Percentiles rank a stretch among this genome's conserved stretches.
phyloP scores from a whole-genome alignment of 2,329 filamentous ascomycete genomes.

The Ophiostoma ips region DNA sequence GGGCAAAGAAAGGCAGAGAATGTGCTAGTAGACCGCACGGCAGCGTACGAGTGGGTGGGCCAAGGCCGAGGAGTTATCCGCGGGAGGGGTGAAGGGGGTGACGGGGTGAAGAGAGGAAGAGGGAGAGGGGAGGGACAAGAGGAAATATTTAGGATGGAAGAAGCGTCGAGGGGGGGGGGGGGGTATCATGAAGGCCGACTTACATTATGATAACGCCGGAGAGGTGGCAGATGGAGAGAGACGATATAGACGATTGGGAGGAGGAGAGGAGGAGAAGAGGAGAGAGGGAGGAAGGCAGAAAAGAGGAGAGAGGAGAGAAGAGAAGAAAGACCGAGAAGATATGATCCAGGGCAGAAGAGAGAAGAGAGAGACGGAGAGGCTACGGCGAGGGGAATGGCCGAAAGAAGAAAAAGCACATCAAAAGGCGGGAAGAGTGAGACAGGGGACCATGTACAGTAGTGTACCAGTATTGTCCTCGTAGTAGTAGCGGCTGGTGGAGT shows the following conservation, averaged over 20 bases:
- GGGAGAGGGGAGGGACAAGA: not conserved
- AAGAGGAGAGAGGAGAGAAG: not conserved
- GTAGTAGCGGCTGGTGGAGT: not conserved
- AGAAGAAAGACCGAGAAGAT: not conserved
- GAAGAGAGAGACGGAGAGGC: not conserved
- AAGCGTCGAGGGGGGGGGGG: not conserved
- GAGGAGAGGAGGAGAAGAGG: not conserved
- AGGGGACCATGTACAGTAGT: not conserved
- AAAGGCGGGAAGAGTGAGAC: slow-evolving; percentile 1
- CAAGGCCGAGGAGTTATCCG: not conserved
- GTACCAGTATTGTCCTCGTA: too few species aligned
- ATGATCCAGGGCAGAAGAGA: too few species aligned
- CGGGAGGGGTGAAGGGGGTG: not conserved
- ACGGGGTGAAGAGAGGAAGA: not conserved
- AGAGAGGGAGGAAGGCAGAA: not conserved
- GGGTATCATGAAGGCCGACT: not conserved
- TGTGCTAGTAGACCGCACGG: slow-evolving; percentile 5
- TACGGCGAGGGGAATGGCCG: not conserved
- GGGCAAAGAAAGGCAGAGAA: slow-evolving; percentile 10
- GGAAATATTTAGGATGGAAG: not conserved
- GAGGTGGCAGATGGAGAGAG: not conserved
- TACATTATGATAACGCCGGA: not conserved
- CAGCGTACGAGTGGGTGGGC: not conserved
- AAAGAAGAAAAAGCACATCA: not conserved
- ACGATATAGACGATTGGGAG: not conserved